A percentile compares a stretch with the other conserved stretches of the same genome.
phyloP scores from a whole-genome alignment of 306 rosid genomes.

The barrel medic (Medicago truncatula) region MtrunA17r5.0-ANR NC_053045.1:57940501-57941000 shows the following conservation, averaged over 20 bases:
- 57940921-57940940: constrained; percentile 88
- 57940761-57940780: too few species aligned
- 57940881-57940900: constrained; percentile 78
- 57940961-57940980: constrained; percentile 20
- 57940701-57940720: constrained; percentile 26
- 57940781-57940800: constrained; percentile 19
- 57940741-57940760: constrained; percentile 6
- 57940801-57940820: not conserved
- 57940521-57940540: not conserved
- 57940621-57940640: constrained; percentile 2
- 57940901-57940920: constrained; percentile 64
- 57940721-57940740: constrained; percentile 6
- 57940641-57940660: not conserved
- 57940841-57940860: constrained; percentile 89
- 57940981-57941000: constrained; percentile 30
- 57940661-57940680: constrained; percentile 7
- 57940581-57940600: not conserved
- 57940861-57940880: constrained; percentile 91
- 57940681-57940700: not conserved
- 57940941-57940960: constrained; percentile 46
- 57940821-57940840: constrained; percentile 23
- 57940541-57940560: not conserved
- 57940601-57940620: constrained; percentile 15
- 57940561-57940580: not conserved
- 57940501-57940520: not conserved